These are phyloP conservation scores for Microcos paniculata DNA, from an alignment of 345 rosid species.

Conservation along the genomic window DNA sequence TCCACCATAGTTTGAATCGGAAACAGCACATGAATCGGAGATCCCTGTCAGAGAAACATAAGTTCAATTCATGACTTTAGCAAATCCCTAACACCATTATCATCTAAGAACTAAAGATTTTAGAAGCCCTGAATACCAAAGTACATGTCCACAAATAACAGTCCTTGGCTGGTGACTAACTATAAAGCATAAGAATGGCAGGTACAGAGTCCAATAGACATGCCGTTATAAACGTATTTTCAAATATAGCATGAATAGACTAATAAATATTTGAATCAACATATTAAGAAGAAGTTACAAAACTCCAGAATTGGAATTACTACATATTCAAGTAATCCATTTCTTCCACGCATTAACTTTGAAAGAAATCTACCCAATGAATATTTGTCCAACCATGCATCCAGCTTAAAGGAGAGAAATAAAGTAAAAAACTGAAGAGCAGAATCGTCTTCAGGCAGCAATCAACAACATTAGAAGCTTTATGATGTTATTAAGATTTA, in stretches of 20 bases:
- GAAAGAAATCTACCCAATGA: neutral
- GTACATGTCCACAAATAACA: neutral
- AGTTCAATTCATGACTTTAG: constrained; percentile 3
- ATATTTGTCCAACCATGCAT: neutral
- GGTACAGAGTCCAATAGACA: neutral
- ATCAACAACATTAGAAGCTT: neutral
- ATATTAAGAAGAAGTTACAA: neutral
- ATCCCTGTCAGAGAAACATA: constrained; percentile 50
- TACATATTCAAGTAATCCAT: neutral
- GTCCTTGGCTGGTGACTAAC: neutral
- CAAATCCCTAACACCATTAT: neutral
- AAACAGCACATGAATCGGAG: constrained; percentile 80
- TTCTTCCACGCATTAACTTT: neutral
- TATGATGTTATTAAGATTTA: neutral
- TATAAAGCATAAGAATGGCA: neutral
- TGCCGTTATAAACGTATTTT: neutral
- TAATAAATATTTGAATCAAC: neutral
- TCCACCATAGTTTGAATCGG: constrained; percentile 99
- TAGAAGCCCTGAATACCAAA: neutral
- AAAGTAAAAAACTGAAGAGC: neutral
- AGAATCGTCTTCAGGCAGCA: neutral
- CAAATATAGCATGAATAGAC: neutral
- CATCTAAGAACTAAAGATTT: neutral
- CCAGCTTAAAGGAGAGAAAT: neutral
- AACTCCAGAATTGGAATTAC: neutral